These are phyloP conservation scores for Pholiota adiposa DNA, from an alignment of 1,284 basidiomycete species.

Conservation along the genomic window DNA sequence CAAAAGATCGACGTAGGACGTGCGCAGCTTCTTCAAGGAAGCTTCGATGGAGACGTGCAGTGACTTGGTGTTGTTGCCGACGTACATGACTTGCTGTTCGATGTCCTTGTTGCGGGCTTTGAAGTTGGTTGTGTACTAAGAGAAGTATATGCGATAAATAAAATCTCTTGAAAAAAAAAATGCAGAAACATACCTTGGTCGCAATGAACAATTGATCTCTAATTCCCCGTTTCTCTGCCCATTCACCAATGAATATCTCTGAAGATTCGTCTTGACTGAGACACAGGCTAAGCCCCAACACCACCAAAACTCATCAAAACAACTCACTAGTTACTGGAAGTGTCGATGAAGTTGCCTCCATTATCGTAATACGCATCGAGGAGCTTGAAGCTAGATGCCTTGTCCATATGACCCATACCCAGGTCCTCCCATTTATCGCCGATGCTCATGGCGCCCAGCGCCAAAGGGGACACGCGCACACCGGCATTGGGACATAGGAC, in stretches of 20 bases:
- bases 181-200: slow-evolving; percentile 44
- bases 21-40: slow-evolving; percentile 59
- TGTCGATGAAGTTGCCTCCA: slow-evolving; percentile 59
- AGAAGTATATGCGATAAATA: neutral
- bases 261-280: slow-evolving; percentile 28
- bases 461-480: slow-evolving; percentile 37
- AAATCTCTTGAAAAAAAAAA: too few relatives aligned
- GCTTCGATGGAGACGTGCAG: slow-evolving; percentile 46
- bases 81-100: slow-evolving; percentile 43
- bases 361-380: slow-evolving; percentile 50
- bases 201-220: slow-evolving; percentile 58
- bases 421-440: slow-evolving; percentile 46
- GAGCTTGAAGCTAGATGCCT: slow-evolving; percentile 46
- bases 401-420: slow-evolving; percentile 48
- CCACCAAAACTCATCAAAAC: too few relatives aligned
- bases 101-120: slow-evolving; percentile 26
- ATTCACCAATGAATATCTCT: slow-evolving; percentile 58
- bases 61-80: slow-evolving; percentile 52
- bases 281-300: neutral
- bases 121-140: slow-evolving; percentile 38
- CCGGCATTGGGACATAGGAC: neutral
- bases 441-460: slow-evolving; percentile 55
- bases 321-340: slow-evolving; percentile 7
- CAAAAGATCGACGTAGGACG: slow-evolving; percentile 55
- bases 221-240: slow-evolving; percentile 50